Conservation (phyloP, 192 early-diverging fungal genomes). For the Borealophlyctis nickersoniae region DNA sequence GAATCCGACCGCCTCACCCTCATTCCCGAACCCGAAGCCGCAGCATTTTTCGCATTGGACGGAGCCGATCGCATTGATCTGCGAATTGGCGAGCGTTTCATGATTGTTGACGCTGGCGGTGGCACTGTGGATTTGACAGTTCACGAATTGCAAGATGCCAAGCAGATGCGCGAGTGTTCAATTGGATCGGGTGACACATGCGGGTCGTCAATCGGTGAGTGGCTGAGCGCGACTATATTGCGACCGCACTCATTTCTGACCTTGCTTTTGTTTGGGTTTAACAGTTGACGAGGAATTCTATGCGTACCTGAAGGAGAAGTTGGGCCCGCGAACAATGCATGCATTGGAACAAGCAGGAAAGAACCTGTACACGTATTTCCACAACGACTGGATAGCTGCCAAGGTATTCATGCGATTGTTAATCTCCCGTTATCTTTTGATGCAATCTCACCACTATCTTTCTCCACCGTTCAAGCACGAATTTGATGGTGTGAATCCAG, state of each 20-base stretch:
- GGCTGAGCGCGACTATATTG: no score
- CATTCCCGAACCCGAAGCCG: neutral
- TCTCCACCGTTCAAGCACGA: neutral
- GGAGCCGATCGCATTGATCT: neutral
- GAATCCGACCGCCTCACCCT: neutral
- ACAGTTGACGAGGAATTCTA: slow-evolving; percentile 1
- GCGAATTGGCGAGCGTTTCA: neutral
- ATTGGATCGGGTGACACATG: neutral
- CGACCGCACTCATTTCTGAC: no score
- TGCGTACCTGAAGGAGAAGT: neutral
- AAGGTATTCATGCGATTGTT: no score
- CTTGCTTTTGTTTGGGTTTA: no score
- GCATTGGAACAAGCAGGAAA: neutral
- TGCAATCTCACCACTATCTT: no score
- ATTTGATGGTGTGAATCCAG: neutral
- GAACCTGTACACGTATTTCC: neutral
- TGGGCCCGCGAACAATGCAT: neutral
- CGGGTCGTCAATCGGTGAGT: slow-evolving; percentile 1
- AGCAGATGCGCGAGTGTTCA: neutral
- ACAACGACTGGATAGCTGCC: neutral
- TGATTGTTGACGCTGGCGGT: neutral
- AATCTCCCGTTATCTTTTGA: no score
- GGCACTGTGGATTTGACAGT: neutral
- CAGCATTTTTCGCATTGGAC: neutral
- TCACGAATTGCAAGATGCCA: neutral